Evolutionary conservation across 441 rosid species (phyloP), one percentile per base, ranked within the genome.

Genomic region (Geranium incanum): DNA sequence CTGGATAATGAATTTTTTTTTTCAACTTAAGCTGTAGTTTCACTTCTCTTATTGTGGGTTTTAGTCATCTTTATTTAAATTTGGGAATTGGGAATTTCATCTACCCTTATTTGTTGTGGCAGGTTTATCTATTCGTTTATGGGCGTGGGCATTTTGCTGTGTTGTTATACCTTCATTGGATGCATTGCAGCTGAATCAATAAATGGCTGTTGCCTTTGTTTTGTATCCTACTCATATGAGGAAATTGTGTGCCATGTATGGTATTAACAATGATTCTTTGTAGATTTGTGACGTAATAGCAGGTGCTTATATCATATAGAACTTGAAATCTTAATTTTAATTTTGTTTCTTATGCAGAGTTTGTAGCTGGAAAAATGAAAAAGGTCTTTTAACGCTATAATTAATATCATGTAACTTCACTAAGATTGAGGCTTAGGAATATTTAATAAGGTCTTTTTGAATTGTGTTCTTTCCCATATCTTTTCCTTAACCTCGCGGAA

Each of bases 91-190:
- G 48, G 48, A 41, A 11, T 41, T 11, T 41, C 48, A 41, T 41
- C 50, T 6, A 11, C 48, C 48, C 48, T 11, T 41, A 41, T 68
- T 78, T 68, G 69, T 78, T 3, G 39, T 84, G 80, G 78, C 87
- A 88, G 98, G 96, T 90, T 94, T 80, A 91, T 94, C 75, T 89
- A 94, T 84, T 86, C 88, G 16, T 91, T 87, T 71, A 89, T 93
- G 93, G 95, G 89, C 43, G 83, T 91, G 80, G 98, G 98, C 36
- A 72, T 90, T 59, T 80, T 84, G 76, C 97, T 76, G 50, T 43
- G 50, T 43, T 43, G 50, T 43, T 0, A 6, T 6, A 43, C 50
- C 50, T 43, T 43, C 50, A 43, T 43, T 43, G 50, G 50, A 6
- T 43, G 50, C 50, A 43, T 43, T 43, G 50, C 50, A 43, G 50